Base-by-base conservation (phyloP, 768 basidiomycete genomes). In the Serendipita sp. region DNA sequence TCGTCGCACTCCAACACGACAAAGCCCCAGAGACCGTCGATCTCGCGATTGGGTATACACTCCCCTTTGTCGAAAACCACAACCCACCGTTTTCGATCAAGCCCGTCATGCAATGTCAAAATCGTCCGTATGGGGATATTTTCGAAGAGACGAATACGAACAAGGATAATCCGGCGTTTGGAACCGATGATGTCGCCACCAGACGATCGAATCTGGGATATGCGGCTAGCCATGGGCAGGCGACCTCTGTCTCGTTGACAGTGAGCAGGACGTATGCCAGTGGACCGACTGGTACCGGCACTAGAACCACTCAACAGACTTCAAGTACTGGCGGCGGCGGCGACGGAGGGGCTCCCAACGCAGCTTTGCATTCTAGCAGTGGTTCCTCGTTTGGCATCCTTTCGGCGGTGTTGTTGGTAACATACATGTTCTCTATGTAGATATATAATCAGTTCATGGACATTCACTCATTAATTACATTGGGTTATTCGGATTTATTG, bases 1-100 rank as follows among this genome's bases (percentile, higher is more conserved):
- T 97, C 78, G 83, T 94, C 70, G 89, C 94, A 38, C 78, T 98
- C 64, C 80, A 92, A 73, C 91, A 93, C 69, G 94, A 96, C 73
- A 77, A 95, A 44, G 94, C 78, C 70, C 73, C 74, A 68, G 74
- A 78, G 69, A 74, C 76, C 34, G 78, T 78, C 64, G 76, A 78
- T 51, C 74, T 80, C 48, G 78, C 79, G 16, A 75, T 78, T 66
- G 77, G 76, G 35, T 78, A 79, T 72, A 71, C 78, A 66, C 70
- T 79, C 16, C 78, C 78, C 10, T 68, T 70, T 53, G 78, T 76
- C n/a, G 69, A 77, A 65, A 69, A 68, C 46, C 69, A 69, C 24
- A 65, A 65, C 15, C 56, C 56, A 4, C n/a, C 10, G 4, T 60
- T 60, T 37, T 8, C 24, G 16, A 37, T 60, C 56, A 60, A 60